Base-by-base conservation (phyloP, 2,329 filamentous ascomycete species). In the Colletotrichum sp. region DNA sequence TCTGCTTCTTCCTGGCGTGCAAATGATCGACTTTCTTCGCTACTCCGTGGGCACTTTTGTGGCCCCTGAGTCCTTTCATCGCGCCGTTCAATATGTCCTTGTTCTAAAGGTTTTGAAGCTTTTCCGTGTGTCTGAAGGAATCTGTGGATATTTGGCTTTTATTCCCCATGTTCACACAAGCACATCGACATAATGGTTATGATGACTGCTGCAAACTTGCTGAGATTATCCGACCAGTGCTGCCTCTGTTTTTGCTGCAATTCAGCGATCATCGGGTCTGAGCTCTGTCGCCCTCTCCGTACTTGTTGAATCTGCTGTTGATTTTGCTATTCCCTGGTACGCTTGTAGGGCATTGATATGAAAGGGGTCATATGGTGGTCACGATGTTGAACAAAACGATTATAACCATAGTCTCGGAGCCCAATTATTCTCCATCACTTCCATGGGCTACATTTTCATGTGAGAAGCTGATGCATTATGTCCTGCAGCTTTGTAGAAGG, bases 191-290 rank as follows among this genome's bases (percentile, higher is more conserved):
- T 6, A 44, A 10, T 2, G 18, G 18, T n/a, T n/a, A n/a, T 44
- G 18, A 6, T n/a, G 18, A n/a, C 9, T 44, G 8, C 39, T n/a
- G 39, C 5, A n/a, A n/a, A n/a, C 39, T n/a, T n/a, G 18, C 18
- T n/a, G 9, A n/a, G 39, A n/a, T n/a, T 44, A 0, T 44, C 18
- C 9, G 1, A 44, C 39, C 5, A 6, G 18, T 44, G 0, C 39
- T 10, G 3, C 12, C 39, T 10, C 39, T 44, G 5, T 5, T 44
- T 1, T 44, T 18, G 8, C 4, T 44, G 16, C 7, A 9, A 16
- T 9, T 44, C 16, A 9, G 36, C 36, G 16, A 44, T 44, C 8
- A 44, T 44, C 39, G 5, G 9, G 39, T 0, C 18, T 10, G 18
- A n/a, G 39, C 39, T n/a, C 5, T 6, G 5, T 10, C 3, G 18